A percentile compares a stretch with the other conserved stretches of the same genome.
phyloP scores from a whole-genome alignment of 225 moss, liverwort and hornwort genomes.

The Anthoceros angustus region DNA sequence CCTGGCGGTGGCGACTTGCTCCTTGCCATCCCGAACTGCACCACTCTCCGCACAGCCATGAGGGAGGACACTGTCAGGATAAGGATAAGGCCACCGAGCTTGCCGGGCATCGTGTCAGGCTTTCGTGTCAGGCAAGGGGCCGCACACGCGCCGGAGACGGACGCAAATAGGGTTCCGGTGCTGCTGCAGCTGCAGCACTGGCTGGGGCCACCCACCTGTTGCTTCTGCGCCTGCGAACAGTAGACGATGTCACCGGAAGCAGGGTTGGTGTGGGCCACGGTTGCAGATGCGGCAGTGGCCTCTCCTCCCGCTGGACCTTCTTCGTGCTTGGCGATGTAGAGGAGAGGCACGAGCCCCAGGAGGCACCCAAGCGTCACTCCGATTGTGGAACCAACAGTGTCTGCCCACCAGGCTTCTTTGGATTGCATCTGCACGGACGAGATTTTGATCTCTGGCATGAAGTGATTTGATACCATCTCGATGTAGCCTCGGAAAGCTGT shows the following conservation, averaged over 20 bases:
- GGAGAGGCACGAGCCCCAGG: not conserved
- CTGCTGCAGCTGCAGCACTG: not conserved
- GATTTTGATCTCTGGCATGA: conserved; percentile 47
- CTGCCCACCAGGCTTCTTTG: conserved; percentile 6
- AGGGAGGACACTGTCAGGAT: not conserved
- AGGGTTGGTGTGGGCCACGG: not conserved
- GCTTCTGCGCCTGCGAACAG: not conserved
- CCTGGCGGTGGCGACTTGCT: too few species aligned
- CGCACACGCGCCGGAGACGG: not conserved
- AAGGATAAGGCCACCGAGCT: not conserved
- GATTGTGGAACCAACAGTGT: not conserved
- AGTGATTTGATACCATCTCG: conserved; percentile 25
- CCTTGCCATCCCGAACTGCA: too few species aligned
- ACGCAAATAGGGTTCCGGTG: not conserved
- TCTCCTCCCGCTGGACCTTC: not conserved
- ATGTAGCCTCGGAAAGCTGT: conserved; percentile 63
- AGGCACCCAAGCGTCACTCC: not conserved
- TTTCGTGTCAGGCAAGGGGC: not conserved
- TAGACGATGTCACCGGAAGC: not conserved
- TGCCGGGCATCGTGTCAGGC: not conserved
- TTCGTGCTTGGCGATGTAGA: not conserved
- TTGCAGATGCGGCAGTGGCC: not conserved
- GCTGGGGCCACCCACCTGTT: too few species aligned
- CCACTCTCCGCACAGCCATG: not conserved
- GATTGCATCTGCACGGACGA: conserved; percentile 43